Percentiles rank a stretch among this genome's conserved stretches.
phyloP scores from a whole-genome alignment of 176 grass and related monocot genomes.

The Stipa capillata region DNA sequence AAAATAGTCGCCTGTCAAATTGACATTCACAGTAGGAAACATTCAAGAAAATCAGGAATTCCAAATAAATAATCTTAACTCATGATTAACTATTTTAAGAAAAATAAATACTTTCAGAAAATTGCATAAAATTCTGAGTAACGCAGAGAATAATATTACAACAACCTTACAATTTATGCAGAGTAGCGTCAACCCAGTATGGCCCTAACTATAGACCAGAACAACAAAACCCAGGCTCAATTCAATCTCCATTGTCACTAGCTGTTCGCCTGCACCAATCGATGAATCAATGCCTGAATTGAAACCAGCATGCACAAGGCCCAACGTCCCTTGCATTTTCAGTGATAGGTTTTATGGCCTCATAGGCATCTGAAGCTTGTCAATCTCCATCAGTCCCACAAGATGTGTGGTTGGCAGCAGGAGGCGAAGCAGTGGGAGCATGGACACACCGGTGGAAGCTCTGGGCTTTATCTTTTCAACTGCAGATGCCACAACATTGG shows the following conservation, averaged over 20 bases:
- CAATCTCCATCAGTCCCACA: conserved; percentile 64
- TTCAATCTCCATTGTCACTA: not conserved
- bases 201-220: not conserved
- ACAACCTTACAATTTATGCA: too few relatives aligned
- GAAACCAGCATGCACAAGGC: not conserved
- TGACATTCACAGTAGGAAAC: too few relatives aligned
- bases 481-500: conserved; percentile 46
- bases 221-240: not conserved
- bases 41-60: too few relatives aligned
- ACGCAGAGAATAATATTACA: too few relatives aligned
- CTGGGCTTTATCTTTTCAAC: conserved; percentile 38
- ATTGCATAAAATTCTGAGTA: too few relatives aligned
- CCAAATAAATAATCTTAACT: too few relatives aligned
- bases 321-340: not conserved
- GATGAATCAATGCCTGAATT: not conserved
- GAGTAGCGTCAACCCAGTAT: too few relatives aligned
- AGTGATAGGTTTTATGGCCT: not conserved
- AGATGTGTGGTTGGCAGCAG: conserved; percentile 57
- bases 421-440: conserved; percentile 66
- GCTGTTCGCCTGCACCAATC: too few relatives aligned
- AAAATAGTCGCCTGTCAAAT: too few relatives aligned
- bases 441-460: conserved; percentile 11
- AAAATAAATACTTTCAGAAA: too few relatives aligned
- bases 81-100: too few relatives aligned
- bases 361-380: conserved; percentile 39